Percentiles rank a stretch among this genome's conserved stretches.
Conservation (phyloP, 2,329 filamentous ascomycete species). For the Stachybotrys echinatus region DNA sequence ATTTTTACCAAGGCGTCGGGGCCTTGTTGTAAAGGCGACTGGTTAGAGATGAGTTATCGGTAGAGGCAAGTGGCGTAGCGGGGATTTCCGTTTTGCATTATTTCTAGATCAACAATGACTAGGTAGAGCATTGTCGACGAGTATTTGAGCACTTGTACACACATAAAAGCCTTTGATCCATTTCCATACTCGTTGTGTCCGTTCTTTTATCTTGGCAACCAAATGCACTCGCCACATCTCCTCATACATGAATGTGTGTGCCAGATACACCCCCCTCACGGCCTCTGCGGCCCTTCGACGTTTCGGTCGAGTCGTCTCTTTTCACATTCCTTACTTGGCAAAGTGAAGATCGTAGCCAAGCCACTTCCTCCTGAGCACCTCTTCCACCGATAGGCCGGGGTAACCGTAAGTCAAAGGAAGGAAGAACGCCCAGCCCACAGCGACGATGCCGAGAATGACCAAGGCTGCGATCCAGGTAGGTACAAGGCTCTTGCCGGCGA, state of each 20-base stretch:
- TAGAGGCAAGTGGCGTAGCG: too few species aligned
- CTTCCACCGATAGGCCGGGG: constrained; percentile 74
- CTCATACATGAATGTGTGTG: not conserved
- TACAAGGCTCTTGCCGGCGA: constrained; percentile 71
- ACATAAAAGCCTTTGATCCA: too few species aligned
- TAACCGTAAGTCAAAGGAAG: constrained; percentile 92
- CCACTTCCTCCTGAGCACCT: constrained; percentile 86
- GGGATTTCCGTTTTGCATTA: not conserved
- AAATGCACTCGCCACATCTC: not conserved
- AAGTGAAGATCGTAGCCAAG: constrained; percentile 97
- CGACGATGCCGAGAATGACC: constrained; percentile 62
- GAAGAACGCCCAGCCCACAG: constrained; percentile 88
- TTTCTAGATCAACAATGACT: not conserved
- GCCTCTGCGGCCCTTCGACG: not conserved
- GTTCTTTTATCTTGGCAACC: not conserved
- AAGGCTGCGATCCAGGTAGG: constrained; percentile 73
- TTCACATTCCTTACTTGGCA: constrained; percentile 83
- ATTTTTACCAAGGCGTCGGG: too few species aligned
- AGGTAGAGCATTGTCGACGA: not conserved
- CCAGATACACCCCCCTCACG: not conserved
- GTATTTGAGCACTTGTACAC: too few species aligned
- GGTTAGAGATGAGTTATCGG: too few species aligned
- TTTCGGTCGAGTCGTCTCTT: too few species aligned
- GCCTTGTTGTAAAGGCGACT: too few species aligned
- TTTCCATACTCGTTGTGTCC: not conserved